A percentile compares a stretch with the other conserved stretches of the same genome.
phyloP scores from a whole-genome alignment of 805 yeast species.

The Saccharomycopsis microspora region DNA sequence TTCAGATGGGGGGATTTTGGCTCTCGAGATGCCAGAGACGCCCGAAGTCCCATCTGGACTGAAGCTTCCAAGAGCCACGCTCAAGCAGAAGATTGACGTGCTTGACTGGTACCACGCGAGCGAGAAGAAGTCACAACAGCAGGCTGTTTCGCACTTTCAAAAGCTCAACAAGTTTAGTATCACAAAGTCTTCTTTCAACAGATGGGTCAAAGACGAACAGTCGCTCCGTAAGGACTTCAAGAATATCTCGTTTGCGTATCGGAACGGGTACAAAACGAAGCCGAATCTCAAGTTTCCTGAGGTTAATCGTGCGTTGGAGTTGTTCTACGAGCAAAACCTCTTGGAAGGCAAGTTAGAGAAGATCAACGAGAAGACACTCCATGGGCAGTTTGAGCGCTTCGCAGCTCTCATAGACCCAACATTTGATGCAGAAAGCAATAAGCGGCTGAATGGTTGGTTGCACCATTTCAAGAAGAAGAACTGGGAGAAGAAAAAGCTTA shows the following conservation, averaged over 20 bases:
- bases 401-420: constrained; percentile 1
- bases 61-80: constrained; percentile 25
- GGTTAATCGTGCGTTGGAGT: constrained; percentile 26
- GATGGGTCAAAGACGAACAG: constrained; percentile 28
- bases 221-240: constrained; percentile 22
- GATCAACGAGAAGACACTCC: constrained; percentile 23
- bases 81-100: constrained; percentile 26
- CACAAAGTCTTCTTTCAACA: constrained; percentile 27
- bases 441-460: constrained; percentile 31
- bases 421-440: constrained; percentile 1
- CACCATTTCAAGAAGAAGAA: constrained; percentile 27
- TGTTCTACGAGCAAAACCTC: constrained; percentile 27
- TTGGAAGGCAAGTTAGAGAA: constrained; percentile 20
- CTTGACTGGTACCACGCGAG: constrained; percentile 26
- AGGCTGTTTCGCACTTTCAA: constrained; percentile 25
- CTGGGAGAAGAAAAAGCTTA: constrained; percentile 21
- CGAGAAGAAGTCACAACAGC: constrained; percentile 25
- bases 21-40: background rate
- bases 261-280: constrained; percentile 22
- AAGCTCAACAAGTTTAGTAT: constrained; percentile 23
- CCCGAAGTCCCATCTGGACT: background rate
- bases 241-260: constrained; percentile 20
- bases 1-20: background rate
- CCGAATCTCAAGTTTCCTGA: constrained; percentile 25
- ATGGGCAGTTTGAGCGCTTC: constrained; percentile 22